A percentile compares a stretch with the other conserved stretches of the same genome.
Conservation (phyloP, 768 basidiomycete genomes). For the Suillus weaverae region DNA sequence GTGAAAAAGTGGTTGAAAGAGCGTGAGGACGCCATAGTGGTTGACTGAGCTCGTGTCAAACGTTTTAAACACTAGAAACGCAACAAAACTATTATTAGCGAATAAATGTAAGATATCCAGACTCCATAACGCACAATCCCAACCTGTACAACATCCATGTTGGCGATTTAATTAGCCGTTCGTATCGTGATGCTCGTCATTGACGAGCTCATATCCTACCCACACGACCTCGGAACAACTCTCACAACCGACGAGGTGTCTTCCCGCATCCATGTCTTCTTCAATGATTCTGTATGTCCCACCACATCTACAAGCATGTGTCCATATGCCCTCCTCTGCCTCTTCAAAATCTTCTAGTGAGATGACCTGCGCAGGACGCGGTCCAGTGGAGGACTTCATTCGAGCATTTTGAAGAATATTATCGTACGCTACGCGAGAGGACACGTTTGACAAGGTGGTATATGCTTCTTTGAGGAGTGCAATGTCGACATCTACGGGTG, state of each 20-base stretch:
- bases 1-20: slow-evolving; percentile 52
- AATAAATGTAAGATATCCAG: neutral
- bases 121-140: neutral
- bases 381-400: slow-evolving; percentile 27
- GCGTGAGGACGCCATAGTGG: slow-evolving; percentile 35
- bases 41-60: slow-evolving; percentile 27
- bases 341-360: slow-evolving; percentile 74
- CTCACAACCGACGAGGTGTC: slow-evolving; percentile 69
- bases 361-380: slow-evolving; percentile 74
- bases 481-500: slow-evolving; percentile 40
- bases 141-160: neutral
- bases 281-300: slow-evolving; percentile 60
- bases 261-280: slow-evolving; percentile 64
- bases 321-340: slow-evolving; percentile 45
- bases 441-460: slow-evolving; percentile 51
- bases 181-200: slow-evolving; percentile 26
- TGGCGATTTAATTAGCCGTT: neutral
- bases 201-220: slow-evolving; percentile 74
- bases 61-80: neutral
- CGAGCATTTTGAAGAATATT: slow-evolving; percentile 15
- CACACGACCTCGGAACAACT: slow-evolving; percentile 82
- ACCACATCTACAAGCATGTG: slow-evolving; percentile 72
- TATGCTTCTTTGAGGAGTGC: slow-evolving; percentile 69
- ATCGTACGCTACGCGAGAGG: slow-evolving; percentile 55
- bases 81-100: neutral